phyloP scores from a whole-genome alignment of 2,329 filamentous ascomycete species.

The Aureobasidium sp. region DNA sequence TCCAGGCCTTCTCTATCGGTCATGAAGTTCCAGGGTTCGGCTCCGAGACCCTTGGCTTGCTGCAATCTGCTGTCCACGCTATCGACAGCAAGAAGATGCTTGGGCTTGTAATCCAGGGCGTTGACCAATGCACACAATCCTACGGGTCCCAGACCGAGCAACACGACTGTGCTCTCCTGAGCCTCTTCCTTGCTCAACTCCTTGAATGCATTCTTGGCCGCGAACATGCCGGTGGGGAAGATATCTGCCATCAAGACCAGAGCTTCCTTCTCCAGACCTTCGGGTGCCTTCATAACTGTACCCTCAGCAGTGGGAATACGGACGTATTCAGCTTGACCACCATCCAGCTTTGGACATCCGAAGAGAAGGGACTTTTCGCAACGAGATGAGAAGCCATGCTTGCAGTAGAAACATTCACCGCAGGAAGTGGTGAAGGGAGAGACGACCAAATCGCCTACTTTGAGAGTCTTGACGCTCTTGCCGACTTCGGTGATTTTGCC shows the following conservation, averaged over 20 bases:
- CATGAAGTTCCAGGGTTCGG: conserved; percentile 74
- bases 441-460: conserved; percentile 70
- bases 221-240: conserved; percentile 77
- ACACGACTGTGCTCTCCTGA: conserved; percentile 60
- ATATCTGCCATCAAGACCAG: conserved; percentile 89
- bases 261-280: conserved; percentile 62
- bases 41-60: conserved; percentile 49
- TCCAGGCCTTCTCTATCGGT: conserved; percentile 57
- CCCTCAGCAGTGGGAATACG: conserved; percentile 73
- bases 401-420: conserved; percentile 77
- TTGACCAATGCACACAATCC: conserved; percentile 77
- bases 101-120: conserved; percentile 65
- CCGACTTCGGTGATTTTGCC: conserved; percentile 65
- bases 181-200: conserved; percentile 50
- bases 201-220: conserved; percentile 68
- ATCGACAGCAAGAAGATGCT: conserved; percentile 70
- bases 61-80: conserved; percentile 48
- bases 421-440: conserved; percentile 77
- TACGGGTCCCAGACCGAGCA: conserved; percentile 73
- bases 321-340: conserved; percentile 37
- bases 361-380: conserved; percentile 65
- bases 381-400: conserved; percentile 64
- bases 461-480: conserved; percentile 56
- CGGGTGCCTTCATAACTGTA: conserved; percentile 66
- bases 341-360: conserved; percentile 44